Evolutionary conservation across 1,284 basidiomycete genomes (phyloP).

Genomic region (Ustilago hordei): DNA sequence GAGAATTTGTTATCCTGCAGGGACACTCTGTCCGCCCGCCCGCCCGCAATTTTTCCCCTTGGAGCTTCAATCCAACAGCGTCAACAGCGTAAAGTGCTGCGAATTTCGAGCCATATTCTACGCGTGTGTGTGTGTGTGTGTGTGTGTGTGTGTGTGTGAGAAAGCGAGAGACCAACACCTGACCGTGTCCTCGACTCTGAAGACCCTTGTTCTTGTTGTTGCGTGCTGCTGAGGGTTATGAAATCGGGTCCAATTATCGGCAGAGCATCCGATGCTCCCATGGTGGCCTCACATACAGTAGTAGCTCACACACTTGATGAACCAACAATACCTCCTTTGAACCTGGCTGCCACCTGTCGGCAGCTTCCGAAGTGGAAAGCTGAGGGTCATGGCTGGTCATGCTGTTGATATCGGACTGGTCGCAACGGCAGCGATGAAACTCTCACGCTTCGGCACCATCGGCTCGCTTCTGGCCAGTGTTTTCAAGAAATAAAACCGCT

Average conservation of each 20-base stretch:
- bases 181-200: constrained; percentile 19
- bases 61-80: background rate
- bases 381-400: background rate
- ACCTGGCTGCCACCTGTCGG: background rate
- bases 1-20: background rate
- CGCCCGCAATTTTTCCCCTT: background rate
- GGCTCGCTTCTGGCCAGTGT: too few relatives aligned
- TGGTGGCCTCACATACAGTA: background rate
- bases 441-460: too few relatives aligned
- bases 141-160: constrained; percentile 12
- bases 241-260: constrained; percentile 1
- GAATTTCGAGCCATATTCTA: background rate
- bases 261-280: background rate
- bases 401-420: background rate
- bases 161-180: constrained; percentile 38
- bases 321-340: background rate
- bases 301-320: background rate
- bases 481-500: too few relatives aligned
- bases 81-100: background rate
- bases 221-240: background rate
- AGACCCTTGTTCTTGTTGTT: background rate
- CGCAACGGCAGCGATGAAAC: too few relatives aligned
- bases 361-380: background rate
- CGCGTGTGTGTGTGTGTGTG: constrained; percentile 9
- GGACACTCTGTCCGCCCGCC: background rate